Percentiles rank a stretch among this genome's conserved stretches.
Conservation (phyloP, 768 basidiomycete genomes). For the Ramaria sp. region DNA sequence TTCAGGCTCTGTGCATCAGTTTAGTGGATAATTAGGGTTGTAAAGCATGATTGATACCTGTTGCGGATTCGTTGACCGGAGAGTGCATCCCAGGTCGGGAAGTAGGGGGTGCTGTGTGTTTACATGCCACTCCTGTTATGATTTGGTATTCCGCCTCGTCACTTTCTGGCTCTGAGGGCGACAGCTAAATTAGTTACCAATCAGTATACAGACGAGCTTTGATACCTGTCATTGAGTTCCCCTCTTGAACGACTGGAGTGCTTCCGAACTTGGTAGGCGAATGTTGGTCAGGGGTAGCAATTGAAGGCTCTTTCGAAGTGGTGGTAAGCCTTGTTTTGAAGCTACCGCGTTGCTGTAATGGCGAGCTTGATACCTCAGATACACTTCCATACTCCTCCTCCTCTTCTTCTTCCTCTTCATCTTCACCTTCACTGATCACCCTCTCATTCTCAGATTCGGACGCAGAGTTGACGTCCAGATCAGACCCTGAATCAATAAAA, state of each 20-base stretch:
- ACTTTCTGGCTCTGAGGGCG: background rate
- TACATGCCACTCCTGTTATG: background rate
- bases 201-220: background rate
- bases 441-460: constrained; percentile 25
- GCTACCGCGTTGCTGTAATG: constrained; percentile 10
- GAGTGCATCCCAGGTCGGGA: background rate
- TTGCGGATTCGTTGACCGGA: background rate
- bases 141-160: background rate
- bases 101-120: background rate
- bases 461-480: constrained; percentile 41
- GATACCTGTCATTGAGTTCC: background rate
- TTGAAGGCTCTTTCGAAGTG: background rate
- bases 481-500: constrained; percentile 23
- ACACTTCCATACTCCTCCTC: constrained; percentile 8
- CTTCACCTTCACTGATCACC: constrained; percentile 17
- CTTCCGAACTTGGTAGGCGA: background rate
- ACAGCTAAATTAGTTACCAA: background rate
- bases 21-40: background rate
- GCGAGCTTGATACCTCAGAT: background rate
- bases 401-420: constrained; percentile 18
- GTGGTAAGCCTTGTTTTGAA: background rate
- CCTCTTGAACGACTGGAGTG: background rate
- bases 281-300: no score
- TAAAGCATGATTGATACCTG: background rate
- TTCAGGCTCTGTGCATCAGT: background rate